Evolutionary conservation across 768 basidiomycete species (phyloP), one percentile per base, ranked within the genome.

Genomic region (Suillus subaureus): DNA sequence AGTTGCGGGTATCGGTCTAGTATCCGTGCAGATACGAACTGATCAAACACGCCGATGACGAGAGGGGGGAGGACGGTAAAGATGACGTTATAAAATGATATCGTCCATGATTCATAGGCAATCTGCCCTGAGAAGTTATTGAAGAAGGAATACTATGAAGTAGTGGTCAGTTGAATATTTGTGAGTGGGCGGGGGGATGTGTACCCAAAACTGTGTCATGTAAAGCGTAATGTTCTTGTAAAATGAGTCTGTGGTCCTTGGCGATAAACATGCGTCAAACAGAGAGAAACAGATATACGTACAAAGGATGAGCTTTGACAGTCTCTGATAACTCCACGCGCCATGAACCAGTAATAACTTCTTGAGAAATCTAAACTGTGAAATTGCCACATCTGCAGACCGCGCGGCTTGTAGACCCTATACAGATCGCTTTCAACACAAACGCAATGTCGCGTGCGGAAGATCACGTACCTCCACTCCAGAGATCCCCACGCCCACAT

Each of bases 111-210:
- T 79, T 99, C 97, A 75, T 96, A 96, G 61, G 95, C 93, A 67
- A 99, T 96, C 77, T 99, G 97, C 23, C 97, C 97, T 0, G 97
- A 99, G 81, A 97, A 99, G 72, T 97, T 97, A 84, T 99, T 99
- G 86, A 96, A 94, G 83, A 98, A 97, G 12, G 97, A 97, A 78
- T 88, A 99, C 97, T 98, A 60, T n/a, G 60, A 43, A 15, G 16
- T n/a, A 33, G 21, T 5, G 13, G 52, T 72, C 61, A 70, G 65
- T 26, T 15, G 2, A 43, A 47, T n/a, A 43, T 40, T 11, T 4
- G n/a, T 7, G 15, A 26, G 45, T 45, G 21, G 40, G 33, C 28
- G 37, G 26, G n/a, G 4, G 6, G 8, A 16, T 26, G 67, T 85
- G 28, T 77, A 96, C 96, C 96, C 96, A 99, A 77, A 99, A 99